Evolutionary conservation across 2,329 filamentous ascomycete genomes (phyloP).

Genomic region (Talaromyces amestolkiae): DNA sequence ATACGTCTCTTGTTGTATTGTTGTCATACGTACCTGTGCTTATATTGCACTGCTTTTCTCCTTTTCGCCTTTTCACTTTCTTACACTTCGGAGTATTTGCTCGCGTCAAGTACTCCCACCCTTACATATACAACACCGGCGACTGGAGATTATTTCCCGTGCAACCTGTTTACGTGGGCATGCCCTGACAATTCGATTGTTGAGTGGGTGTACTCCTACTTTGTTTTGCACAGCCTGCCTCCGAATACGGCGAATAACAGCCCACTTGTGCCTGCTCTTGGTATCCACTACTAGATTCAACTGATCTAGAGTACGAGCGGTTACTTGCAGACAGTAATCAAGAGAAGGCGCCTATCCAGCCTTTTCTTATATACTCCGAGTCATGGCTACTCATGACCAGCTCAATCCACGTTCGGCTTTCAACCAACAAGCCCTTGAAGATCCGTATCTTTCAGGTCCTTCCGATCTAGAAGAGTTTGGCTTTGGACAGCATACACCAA

Average conservation of each 20-base stretch:
- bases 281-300: neutral
- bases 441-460: conserved; percentile 41
- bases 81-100: neutral
- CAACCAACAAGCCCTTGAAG: conserved; percentile 33
- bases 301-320: neutral
- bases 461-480: conserved; percentile 40
- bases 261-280: neutral
- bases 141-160: neutral
- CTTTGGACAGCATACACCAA: conserved; percentile 14
- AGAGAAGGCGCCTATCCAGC: conserved; percentile 5
- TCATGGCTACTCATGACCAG: conserved; percentile 17
- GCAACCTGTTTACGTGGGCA: neutral
- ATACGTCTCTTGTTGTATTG: neutral
- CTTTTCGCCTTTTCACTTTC: neutral
- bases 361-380: conserved; percentile 4
- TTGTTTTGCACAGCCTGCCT: conserved; percentile 1
- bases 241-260: neutral
- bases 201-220: neutral
- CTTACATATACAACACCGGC: neutral
- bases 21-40: neutral
- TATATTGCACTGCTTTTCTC: conserved; percentile 6
- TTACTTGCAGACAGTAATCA: neutral
- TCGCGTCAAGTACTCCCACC: neutral
- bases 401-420: conserved; percentile 25
- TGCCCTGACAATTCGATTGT: neutral